These are phyloP conservation scores for Farysia itapuensis DNA, from an alignment of 1,284 basidiomycete genomes.

Conservation along the genomic window DNA sequence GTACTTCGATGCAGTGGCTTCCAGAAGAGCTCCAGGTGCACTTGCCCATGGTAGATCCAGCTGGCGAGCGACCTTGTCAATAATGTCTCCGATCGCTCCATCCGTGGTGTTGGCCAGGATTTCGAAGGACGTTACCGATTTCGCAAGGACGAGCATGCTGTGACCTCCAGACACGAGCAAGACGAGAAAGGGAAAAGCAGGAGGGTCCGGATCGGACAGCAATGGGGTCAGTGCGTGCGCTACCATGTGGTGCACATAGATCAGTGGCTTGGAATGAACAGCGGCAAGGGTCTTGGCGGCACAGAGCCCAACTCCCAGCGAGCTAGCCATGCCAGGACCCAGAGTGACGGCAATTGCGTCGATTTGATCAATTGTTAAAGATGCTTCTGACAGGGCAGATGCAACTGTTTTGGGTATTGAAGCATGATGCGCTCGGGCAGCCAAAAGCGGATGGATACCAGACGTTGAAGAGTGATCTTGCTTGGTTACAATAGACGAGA, in stretches of 20 bases:
- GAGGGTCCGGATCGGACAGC: conserved; percentile 27
- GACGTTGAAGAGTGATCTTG: conserved; percentile 51
- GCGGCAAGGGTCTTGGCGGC: conserved; percentile 49
- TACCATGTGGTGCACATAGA: conserved; percentile 58
- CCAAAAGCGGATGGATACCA: conserved; percentile 53
- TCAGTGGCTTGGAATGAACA: conserved; percentile 41
- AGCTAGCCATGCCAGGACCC: conserved; percentile 55
- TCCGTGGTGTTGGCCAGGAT: conserved; percentile 51
- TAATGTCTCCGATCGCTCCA: conserved; percentile 55
- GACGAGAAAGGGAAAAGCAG: conserved; percentile 50
- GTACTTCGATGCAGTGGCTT: conserved; percentile 8
- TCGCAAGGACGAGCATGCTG: conserved; percentile 51
- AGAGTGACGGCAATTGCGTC: conserved; percentile 57
- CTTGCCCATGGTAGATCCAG: conserved; percentile 49
- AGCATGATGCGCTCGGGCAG: conserved; percentile 42
- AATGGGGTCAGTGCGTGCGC: conserved; percentile 31
- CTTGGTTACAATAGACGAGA: conserved; percentile 44
- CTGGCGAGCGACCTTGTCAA: conserved; percentile 53
- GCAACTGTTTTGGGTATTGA: conserved; percentile 45
- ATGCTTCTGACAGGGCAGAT: conserved; percentile 25
- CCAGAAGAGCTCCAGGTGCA: conserved; percentile 50
- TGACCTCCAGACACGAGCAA: conserved; percentile 57
- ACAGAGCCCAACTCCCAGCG: conserved; percentile 45
- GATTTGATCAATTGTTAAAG: conserved; percentile 12
- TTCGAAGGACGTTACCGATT: conserved; percentile 23